Base-by-base conservation (phyloP, 2,329 filamentous ascomycete genomes). In the Cryphonectria japonica region DNA sequence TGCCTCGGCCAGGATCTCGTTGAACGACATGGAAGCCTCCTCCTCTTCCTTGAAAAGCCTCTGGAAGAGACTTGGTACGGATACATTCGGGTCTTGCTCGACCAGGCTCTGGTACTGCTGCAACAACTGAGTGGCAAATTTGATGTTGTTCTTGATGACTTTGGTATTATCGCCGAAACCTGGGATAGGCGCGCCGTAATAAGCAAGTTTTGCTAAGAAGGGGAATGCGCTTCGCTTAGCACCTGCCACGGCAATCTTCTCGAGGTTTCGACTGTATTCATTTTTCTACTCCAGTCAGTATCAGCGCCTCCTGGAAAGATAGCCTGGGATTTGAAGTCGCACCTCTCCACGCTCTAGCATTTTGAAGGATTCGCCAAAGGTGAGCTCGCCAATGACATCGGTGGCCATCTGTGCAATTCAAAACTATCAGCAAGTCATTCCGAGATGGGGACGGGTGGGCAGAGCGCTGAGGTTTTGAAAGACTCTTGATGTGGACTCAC, bases 291-390 rank as follows among this genome's bases (percentile, higher is more conserved):
- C 8, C 7, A 2, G 13, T 16, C 50, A 67, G 22, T 4, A 3
- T 66, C 43, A 54, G 39, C 7, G 5, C 46, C 22, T 4, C 13
- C 41, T 34, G 5, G n/a, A 59, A 2, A 46, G 32, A 59, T 5
- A 46, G 32, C 16, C 19, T 37, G 57, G 29, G 34, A n/a, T 8
- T 22, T 29, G 37, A 39, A 13, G n/a, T 29, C 68, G 37, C 75
- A 87, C 85, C 78, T 84, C 76, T 22, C 85, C 85, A 4, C 76
- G 76, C 69, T 89, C 85, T 4, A 90, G 76, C 79, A 85, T 84
- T 0, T 78, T 77, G 70, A 89, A 88, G 0, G 85, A 85, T n/a
- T 88, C 82, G 0, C 87, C 87, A 76, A 89, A 89, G 0, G 79
- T 83, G 7, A 89, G 76, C 66, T 88, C 82, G 0, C 83, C 85